Evolutionary conservation across 75 land plant species (phyloP).

Genomic region (Cupressus sempervirens): DNA sequence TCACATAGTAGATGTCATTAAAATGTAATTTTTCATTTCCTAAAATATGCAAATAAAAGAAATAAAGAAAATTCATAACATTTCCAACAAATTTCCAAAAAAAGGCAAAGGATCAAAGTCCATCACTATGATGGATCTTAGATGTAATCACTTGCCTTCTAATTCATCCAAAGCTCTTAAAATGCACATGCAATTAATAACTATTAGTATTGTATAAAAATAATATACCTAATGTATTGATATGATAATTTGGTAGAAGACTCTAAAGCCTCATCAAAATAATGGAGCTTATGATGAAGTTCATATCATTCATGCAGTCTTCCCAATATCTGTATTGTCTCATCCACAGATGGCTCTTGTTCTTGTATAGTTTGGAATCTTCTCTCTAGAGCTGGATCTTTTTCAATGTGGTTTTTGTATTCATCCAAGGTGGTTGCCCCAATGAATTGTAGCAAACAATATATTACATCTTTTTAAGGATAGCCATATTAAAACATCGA

Average conservation of each 20-base stretch:
- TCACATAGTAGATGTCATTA: conserved; percentile 7
- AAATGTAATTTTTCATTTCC: not conserved
- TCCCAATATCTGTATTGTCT: conserved; percentile 49
- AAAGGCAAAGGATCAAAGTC: not conserved
- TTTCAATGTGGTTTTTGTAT: conserved; percentile 53
- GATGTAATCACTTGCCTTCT: not conserved
- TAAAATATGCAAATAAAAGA: not conserved
- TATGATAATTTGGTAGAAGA: conserved; percentile 59
- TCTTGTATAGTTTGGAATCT: conserved; percentile 67
- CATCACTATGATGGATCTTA: not conserved
- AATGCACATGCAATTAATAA: conserved; percentile 14
- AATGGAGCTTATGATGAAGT: conserved; percentile 53
- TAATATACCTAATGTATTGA: conserved; percentile 51
- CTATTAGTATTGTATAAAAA: not conserved
- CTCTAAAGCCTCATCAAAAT: conserved; percentile 52
- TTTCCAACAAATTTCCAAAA: not conserved
- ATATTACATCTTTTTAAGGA: not conserved
- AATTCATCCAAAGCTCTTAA: not conserved
- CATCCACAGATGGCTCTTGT: conserved; percentile 60
- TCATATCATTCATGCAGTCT: conserved; percentile 61
- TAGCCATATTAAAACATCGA: not conserved
- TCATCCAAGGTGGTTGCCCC: conserved; percentile 59
- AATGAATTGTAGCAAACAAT: conserved; percentile 30
- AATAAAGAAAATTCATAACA: not conserved
- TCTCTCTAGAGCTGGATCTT: conserved; percentile 54